These are phyloP conservation scores for Pholiota adiposa DNA, from an alignment of 1,284 basidiomycete species.

Conservation along the genomic window DNA sequence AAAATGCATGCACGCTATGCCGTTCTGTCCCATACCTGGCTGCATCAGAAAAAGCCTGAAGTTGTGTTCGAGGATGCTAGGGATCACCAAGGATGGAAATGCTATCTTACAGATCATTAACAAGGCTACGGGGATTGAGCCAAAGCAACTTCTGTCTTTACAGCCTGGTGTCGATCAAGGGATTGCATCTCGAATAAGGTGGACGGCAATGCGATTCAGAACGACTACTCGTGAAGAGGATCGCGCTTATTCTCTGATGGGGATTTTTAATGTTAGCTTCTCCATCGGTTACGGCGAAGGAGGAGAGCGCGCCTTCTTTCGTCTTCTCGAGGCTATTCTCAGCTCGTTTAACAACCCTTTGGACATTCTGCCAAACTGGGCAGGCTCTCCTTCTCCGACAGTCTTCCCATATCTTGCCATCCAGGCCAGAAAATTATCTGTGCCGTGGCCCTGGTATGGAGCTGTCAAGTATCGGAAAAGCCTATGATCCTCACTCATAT, in stretches of 20 bases:
- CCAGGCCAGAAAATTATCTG: background rate
- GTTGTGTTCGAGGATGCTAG: background rate
- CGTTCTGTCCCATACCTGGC: slow-evolving; percentile 1
- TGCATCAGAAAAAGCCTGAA: background rate
- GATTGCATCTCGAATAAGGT: slow-evolving; percentile 23
- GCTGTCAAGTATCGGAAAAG: background rate
- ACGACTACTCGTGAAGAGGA: slow-evolving; percentile 1
- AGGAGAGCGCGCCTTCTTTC: background rate
- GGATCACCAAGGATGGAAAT: background rate
- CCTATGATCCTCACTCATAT: slow-evolving; percentile 2
- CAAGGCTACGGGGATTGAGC: background rate
- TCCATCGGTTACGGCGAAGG: background rate
- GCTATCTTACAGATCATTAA: background rate
- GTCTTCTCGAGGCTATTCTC: slow-evolving; percentile 1
- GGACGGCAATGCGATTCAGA: slow-evolving; percentile 26
- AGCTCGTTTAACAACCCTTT: background rate
- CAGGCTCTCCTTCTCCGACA: background rate
- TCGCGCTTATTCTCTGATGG: background rate
- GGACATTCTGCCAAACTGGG: slow-evolving; percentile 1
- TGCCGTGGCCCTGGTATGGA: background rate
- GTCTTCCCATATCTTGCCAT: background rate
- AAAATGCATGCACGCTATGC: background rate
- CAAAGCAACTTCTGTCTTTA: background rate
- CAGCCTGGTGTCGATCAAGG: background rate
- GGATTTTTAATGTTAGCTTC: background rate